Conservation (phyloP, 768 basidiomycete genomes). For the Krasilnikovozyma curviuscula region DNA sequence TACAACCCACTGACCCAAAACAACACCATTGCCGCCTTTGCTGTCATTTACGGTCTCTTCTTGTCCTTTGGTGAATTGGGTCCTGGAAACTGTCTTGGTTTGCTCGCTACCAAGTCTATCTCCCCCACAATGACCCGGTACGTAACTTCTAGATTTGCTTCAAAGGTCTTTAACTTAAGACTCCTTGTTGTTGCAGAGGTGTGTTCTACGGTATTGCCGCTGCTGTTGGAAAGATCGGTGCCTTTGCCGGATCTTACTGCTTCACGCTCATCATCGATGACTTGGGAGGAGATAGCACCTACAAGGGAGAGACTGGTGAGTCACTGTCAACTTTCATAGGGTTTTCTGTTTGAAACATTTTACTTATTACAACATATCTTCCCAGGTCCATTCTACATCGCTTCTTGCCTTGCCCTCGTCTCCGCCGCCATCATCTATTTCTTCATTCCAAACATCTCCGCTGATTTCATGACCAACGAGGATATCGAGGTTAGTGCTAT, state of each 20-base stretch:
- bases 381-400: conserved; percentile 14
- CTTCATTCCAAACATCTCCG: conserved; percentile 51
- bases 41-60: conserved; percentile 80
- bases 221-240: conserved; percentile 38
- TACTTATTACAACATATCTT: no score
- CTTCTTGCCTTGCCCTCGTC: conserved; percentile 46
- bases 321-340: conserved; percentile 2
- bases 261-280: conserved; percentile 22
- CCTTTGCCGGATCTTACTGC: conserved; percentile 24
- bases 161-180: conserved; percentile 25
- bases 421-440: conserved; percentile 54
- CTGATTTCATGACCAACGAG: conserved; percentile 57
- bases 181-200: conserved; percentile 14
- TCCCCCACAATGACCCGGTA: conserved; percentile 52
- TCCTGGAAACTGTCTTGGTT: conserved; percentile 68
- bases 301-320: conserved; percentile 4
- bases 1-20: conserved; percentile 44
- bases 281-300: conserved; percentile 9
- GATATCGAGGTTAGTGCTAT: conserved; percentile 38
- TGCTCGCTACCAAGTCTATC: conserved; percentile 58
- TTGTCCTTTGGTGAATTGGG: conserved; percentile 72
- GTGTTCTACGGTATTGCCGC: conserved; percentile 64
- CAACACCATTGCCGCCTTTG: conserved; percentile 43
- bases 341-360: no score
- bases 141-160: not conserved